Percentiles rank a stretch among this genome's conserved stretches.
phyloP scores from a whole-genome alignment of 73 alveolate genomes.

The Stentor coeruleus region DNA sequence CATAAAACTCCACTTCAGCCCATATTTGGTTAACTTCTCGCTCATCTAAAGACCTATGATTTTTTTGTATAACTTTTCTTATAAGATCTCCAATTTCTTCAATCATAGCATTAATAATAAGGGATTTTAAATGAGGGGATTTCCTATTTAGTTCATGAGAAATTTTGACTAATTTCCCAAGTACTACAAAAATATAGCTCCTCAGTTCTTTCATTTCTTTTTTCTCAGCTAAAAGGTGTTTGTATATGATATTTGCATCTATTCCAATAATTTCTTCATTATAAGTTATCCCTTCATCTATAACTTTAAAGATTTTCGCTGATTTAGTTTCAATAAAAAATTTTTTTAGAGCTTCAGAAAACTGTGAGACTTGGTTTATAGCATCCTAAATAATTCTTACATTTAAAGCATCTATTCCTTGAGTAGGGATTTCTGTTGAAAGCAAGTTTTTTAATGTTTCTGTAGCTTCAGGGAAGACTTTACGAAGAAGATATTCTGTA shows the following conservation, averaged over 20 bases:
- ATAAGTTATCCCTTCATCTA: background rate
- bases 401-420: background rate
- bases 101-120: background rate
- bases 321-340: conserved; percentile 7
- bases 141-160: background rate
- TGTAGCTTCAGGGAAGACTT: background rate
- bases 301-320: background rate
- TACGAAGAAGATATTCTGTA: background rate
- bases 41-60: background rate
- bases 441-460: background rate
- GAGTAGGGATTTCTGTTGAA: background rate
- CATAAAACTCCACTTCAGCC: conserved; percentile 2
- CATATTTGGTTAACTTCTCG: background rate
- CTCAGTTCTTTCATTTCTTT: conserved; percentile 1
- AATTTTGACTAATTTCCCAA: background rate
- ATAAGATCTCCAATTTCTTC: background rate
- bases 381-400: background rate
- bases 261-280: background rate
- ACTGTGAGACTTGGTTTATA: background rate
- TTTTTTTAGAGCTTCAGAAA: background rate
- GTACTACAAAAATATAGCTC: background rate
- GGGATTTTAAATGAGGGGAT: conserved; percentile 8
- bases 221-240: background rate
- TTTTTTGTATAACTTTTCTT: background rate
- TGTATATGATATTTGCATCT: background rate